A percentile compares a stretch with the other conserved stretches of the same genome.
phyloP scores from a whole-genome alignment of 2,329 filamentous ascomycete genomes.

The Ampelomyces quisqualis region DNA sequence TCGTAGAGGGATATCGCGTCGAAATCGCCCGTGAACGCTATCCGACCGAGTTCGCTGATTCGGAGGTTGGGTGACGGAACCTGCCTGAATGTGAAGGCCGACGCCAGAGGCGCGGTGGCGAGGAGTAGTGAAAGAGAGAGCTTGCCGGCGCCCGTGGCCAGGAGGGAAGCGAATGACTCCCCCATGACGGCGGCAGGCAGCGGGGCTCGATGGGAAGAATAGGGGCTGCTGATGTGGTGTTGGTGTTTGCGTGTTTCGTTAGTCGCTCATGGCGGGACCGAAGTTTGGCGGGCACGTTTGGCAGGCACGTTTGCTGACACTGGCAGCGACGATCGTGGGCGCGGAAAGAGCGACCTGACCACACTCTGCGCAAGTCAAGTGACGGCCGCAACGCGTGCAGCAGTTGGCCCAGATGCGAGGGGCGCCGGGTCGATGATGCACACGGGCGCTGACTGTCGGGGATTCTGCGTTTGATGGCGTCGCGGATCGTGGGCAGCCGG shows the following conservation, averaged over 20 bases:
- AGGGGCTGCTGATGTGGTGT: constrained; percentile 10
- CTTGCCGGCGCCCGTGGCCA: constrained; percentile 42
- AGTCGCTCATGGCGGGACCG: constrained; percentile 15
- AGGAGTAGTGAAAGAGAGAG: constrained; percentile 40
- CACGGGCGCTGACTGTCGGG: constrained; percentile 7
- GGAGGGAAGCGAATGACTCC: constrained; percentile 40
- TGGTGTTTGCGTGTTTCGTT: constrained; percentile 1
- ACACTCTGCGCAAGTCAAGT: constrained; percentile 6
- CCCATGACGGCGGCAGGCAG: constrained; percentile 39
- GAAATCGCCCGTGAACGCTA: constrained; percentile 87
- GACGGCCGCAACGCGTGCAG: not conserved
- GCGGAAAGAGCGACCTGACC: constrained; percentile 5
- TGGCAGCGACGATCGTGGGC: constrained; percentile 13
- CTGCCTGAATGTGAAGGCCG: constrained; percentile 56
- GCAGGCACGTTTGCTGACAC: constrained; percentile 9
- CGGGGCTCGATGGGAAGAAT: constrained; percentile 25
- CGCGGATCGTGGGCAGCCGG: constrained; percentile 24
- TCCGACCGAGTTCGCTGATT: constrained; percentile 72
- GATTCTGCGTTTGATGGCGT: constrained; percentile 19
- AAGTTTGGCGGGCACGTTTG: constrained; percentile 6
- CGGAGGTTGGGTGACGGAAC: constrained; percentile 73
- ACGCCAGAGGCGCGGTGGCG: constrained; percentile 21
- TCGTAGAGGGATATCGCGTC: constrained; percentile 87
- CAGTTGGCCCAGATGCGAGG: not conserved
- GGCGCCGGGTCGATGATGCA: not conserved